Evolutionary conservation across 2,329 filamentous ascomycete species (phyloP), one percentile per base, ranked within the genome.

Genomic region (Tolypocladium tropicale): DNA sequence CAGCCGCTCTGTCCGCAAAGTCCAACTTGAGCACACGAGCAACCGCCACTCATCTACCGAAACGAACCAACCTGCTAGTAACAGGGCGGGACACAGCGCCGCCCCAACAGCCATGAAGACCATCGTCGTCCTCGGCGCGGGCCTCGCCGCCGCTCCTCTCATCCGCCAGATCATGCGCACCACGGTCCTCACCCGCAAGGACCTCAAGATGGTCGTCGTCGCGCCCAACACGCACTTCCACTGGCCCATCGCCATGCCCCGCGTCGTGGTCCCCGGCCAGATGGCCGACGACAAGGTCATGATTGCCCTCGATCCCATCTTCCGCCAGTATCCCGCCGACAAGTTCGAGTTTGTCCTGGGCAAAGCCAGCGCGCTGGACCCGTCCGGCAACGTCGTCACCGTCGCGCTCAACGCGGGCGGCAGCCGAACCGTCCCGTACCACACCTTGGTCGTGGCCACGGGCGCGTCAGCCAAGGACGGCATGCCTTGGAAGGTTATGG

Each of bases 401-500:
- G 70, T 82, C 16, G 60, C 67, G 25, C 65, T 70, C 34, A 68
- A 67, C 49, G 70, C 65, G 5, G 70, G 68, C 7, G 63, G 58
- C 6, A 61, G 62, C n/a, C 67, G 69, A 6, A 66, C 67, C 12
- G 63, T 82, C 55, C 57, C 58, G 23, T 85, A 84, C 62, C 74
- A 82, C 60, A 74, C 74, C 25, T 69, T 84, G 14, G 63, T 85
- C 58, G 67, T 85, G 48, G 79, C 80, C 11, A 84, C 81, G 2
- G 82, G 82, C 9, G 68, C 76, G 3, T 68, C 70, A 32, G 71
- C 73, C 34, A 68, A 63, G 25, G 73, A 71, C 5, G 67, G 64
- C 57, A 70, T 78, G 67, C 79, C 80, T 0, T 83, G 76, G 67
- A 83, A 82, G 65, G 67, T 65, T 23, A 59, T 76, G 11, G 72